These are phyloP conservation scores for Rhodomyrtus psidioides DNA, from an alignment of 441 rosid species.

Conservation along the genomic window DNA sequence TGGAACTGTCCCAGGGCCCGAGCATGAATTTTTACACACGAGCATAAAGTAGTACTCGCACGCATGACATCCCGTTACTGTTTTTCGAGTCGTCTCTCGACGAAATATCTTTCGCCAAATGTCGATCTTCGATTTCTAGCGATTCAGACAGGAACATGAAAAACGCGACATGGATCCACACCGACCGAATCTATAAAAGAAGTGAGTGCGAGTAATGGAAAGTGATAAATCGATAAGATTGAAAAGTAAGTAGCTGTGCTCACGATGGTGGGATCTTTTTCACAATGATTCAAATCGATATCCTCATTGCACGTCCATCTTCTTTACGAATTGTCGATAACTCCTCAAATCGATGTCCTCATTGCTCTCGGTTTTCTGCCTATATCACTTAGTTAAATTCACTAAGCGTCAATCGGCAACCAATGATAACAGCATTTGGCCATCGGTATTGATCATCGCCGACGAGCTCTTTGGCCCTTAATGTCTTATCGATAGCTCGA, in stretches of 20 bases:
- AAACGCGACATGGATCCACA: not conserved
- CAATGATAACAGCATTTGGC: not conserved
- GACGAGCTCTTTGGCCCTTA: not conserved
- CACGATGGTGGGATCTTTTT: not conserved
- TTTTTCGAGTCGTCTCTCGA: not conserved
- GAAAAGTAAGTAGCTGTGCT: not conserved
- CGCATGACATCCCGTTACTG: not conserved
- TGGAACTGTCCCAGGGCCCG: not conserved
- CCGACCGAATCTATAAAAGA: not conserved
- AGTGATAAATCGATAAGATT: not conserved
- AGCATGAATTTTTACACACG: not conserved
- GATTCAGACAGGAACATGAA: not conserved
- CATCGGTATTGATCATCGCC: not conserved
- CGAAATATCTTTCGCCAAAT: not conserved
- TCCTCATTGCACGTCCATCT: no score
- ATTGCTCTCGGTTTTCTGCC: not conserved
- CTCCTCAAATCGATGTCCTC: not conserved
- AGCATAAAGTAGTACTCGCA: no score
- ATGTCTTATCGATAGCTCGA: not conserved
- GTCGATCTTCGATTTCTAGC: not conserved
- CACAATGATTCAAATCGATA: not conserved
- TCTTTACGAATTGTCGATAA: not conserved
- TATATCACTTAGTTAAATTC: not conserved
- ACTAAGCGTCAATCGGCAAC: not conserved
- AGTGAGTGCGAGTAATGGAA: not conserved